Conservation (phyloP, 1,139 yeast species). For the Debaryomycetaceae sp. region DNA sequence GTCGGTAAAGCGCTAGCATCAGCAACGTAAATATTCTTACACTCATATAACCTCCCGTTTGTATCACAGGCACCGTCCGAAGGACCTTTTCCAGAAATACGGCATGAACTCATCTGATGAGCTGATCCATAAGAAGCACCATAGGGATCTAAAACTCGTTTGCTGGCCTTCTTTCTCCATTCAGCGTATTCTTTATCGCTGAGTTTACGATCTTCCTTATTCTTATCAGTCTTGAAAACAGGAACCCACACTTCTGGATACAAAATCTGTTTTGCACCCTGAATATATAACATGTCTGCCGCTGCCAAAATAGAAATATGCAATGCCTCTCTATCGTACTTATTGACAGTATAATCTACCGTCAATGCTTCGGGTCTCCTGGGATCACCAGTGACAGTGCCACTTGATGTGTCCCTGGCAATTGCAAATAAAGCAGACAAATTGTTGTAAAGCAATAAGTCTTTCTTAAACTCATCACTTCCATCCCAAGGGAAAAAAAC, state of each 20-base stretch:
- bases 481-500: constrained; percentile 45
- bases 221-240: constrained; percentile 36
- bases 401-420: constrained; percentile 47
- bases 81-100: constrained; percentile 52
- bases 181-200: constrained; percentile 43
- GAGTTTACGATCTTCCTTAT: constrained; percentile 39
- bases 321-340: constrained; percentile 44
- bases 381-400: constrained; percentile 36
- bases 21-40: constrained; percentile 51
- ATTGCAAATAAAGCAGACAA: constrained; percentile 43
- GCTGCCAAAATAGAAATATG: constrained; percentile 37
- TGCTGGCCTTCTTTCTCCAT: constrained; percentile 38
- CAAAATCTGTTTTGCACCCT: constrained; percentile 48
- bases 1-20: constrained; percentile 58
- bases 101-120: constrained; percentile 59
- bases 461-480: constrained; percentile 31
- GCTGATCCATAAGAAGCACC: constrained; percentile 48
- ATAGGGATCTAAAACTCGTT: constrained; percentile 23
- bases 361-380: constrained; percentile 32
- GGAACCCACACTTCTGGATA: constrained; percentile 39
- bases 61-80: constrained; percentile 46
- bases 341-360: constrained; percentile 40
- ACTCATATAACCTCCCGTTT: constrained; percentile 51
- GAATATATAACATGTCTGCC: constrained; percentile 48
- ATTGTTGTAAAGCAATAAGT: constrained; percentile 37